A percentile compares a stretch with the other conserved stretches of the same genome.
Conservation (phyloP, 2,329 filamentous ascomycete species). For the Dactylellina leptospora region DNA sequence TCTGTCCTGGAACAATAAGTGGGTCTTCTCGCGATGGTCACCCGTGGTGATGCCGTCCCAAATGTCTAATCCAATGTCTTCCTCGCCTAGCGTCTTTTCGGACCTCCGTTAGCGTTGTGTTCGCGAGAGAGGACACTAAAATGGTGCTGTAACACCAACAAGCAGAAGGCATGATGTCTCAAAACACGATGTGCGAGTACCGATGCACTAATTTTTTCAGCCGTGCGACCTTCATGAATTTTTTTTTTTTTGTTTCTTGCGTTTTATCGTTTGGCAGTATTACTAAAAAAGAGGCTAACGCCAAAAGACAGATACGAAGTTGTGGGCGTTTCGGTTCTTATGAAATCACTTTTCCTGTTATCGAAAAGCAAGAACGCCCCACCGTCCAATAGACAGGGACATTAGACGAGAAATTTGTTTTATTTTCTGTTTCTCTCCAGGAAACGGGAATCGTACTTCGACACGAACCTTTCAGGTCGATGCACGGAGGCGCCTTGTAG, state of each 20-base stretch:
- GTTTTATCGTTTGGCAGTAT: no score
- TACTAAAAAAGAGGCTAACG: not conserved
- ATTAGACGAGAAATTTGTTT: conserved; percentile 34
- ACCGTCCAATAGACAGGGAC: conserved; percentile 21
- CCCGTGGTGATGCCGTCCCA: conserved; percentile 13
- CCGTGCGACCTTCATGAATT: conserved; percentile 19
- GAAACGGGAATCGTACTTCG: no score
- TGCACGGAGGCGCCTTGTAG: conserved; percentile 10
- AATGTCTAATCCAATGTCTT: conserved; percentile 1
- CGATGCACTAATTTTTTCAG: conserved; percentile 13
- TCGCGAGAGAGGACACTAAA: not conserved
- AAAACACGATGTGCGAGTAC: not conserved
- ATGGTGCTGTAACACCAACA: conserved; percentile 35
- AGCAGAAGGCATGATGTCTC: conserved; percentile 24
- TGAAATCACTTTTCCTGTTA: not conserved
- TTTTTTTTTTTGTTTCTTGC: not conserved
- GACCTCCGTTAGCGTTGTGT: not conserved
- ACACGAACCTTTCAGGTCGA: conserved; percentile 13
- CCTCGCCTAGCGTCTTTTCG: not conserved
- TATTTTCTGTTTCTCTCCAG: no score
- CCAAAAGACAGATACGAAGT: conserved; percentile 30
- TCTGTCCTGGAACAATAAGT: conserved; percentile 6
- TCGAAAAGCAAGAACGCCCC: not conserved
- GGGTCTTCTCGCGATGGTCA: conserved; percentile 29
- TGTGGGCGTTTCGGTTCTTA: conserved; percentile 1